Conservation (phyloP, 345 rosid genomes). For the Populus nigra region DNA sequence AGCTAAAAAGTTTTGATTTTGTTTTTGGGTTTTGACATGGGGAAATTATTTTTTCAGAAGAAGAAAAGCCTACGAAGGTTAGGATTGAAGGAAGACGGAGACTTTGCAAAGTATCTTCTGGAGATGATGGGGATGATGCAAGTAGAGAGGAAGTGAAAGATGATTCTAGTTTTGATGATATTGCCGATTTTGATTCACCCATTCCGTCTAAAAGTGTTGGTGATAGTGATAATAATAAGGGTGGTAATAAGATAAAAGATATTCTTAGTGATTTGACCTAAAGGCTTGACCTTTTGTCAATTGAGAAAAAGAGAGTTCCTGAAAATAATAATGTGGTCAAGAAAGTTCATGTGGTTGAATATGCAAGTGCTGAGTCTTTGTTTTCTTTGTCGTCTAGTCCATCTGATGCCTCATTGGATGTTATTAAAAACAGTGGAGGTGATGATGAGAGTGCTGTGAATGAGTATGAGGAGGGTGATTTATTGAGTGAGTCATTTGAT, state of each 20-base stretch:
- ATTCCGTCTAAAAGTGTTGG: constrained; percentile 32
- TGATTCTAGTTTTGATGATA: constrained; percentile 40
- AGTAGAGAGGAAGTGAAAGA: constrained; percentile 12
- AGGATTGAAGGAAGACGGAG: constrained; percentile 56
- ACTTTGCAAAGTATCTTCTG: constrained; percentile 53
- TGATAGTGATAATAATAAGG: constrained; percentile 15
- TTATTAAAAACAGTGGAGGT: constrained; percentile 20
- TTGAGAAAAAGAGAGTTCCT: constrained; percentile 53
- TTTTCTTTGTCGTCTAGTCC: constrained; percentile 36
- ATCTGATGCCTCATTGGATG: constrained; percentile 22
- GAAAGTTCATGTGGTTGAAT: too few species aligned
- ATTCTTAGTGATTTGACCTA: constrained; percentile 71
- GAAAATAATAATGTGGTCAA: constrained; percentile 21
- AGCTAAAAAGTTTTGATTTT: not conserved
- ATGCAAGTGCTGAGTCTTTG: constrained; percentile 47
- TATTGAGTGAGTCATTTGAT: constrained; percentile 11
- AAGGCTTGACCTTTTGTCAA: constrained; percentile 70
- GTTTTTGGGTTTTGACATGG: not conserved
- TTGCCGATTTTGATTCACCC: constrained; percentile 72
- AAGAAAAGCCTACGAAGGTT: constrained; percentile 36
- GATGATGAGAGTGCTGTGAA: constrained; percentile 19
- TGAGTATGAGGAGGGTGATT: constrained; percentile 17
- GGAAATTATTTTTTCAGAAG: constrained; percentile 27
- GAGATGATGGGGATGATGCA: constrained; percentile 28
- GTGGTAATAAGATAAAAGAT: constrained; percentile 60